Base-by-base conservation (phyloP, 345 rosid genomes). In the Eucalyptus cloeziana region DNA sequence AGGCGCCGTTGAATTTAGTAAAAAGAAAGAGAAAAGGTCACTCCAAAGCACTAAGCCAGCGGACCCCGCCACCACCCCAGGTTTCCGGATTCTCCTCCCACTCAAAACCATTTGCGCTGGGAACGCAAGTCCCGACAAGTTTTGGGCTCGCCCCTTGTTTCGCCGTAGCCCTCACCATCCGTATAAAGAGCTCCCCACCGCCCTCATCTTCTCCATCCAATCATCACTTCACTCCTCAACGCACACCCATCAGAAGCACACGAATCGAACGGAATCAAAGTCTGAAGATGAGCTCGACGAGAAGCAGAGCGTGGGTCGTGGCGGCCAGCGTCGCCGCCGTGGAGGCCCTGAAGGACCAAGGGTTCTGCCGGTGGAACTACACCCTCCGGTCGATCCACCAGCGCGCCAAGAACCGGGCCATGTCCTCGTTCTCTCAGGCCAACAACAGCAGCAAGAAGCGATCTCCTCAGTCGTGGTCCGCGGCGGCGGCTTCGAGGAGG, bases 311-410 rank as follows among this genome's bases (percentile, higher is more conserved):
- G 19, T 93, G 94, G 92, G 45, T 51, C 17, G 93, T 90, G 16
- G 93, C 93, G 27, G 91, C 92, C n/a, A 90, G 91, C 37, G 88
- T 91, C n/a, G 93, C 88, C 44, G 94, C 89, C 7, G 92, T 91
- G 17, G 94, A 91, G 92, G 93, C 92, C 25, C 40, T 92, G 60
- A 93, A 93, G 76, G 93, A 94, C 31, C 93, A 93, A 76, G 93
- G 93, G 1, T 86, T 91, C 76, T 92, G 90, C 85, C 90, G 94
- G 49, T 90, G 93, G 94, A 94, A 94, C 86, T 54, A 91, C 92
- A 24, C 92, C 76, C 44, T 92, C 7, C 90, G 91, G 45, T 92
- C 90, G 5, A 27, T 88, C 43, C 90, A 91, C 79, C 94, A 93
- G 31, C 89, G 90, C 58, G 91, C 91, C 49, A 90, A 88, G 89